Evolutionary conservation across 148 eudicot species (phyloP), one percentile per base, ranked within the genome.

Genomic region (Amaranthus cruentus): DNA sequence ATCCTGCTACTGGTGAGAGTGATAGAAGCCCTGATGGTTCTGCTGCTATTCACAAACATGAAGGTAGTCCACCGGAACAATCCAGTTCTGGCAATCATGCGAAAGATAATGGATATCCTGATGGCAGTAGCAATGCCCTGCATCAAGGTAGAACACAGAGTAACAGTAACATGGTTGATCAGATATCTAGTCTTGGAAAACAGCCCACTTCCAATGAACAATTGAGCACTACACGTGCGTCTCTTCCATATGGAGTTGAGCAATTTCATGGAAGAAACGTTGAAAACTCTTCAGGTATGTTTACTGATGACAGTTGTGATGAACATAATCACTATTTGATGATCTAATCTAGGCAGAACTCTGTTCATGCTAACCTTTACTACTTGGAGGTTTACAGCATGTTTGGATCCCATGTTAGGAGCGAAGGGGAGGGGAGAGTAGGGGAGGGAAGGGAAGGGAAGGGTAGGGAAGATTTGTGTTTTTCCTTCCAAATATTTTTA

Each of bases 251-350:
- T 76, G 85, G 76, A 70, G 83, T 52, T 55, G 86, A 83, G 77
- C 88, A 80, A 80, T 70, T 56, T 70, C 83, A 48, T 72, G 83
- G 83, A 75, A 78, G 82, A 77, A 77, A 84, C 50, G 50, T 54
- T 49, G 87, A 79, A 83, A 73, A 72, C 73, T 58, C 81, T 70
- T 73, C 86, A 78, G 91, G 91, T 87, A 60, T 69, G 82, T 66
- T 51, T 60, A 53, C 58, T 74, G 64, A 62, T 73, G 62, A 47
- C 57, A 67, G 49, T 50, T 72, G n/a, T 50, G 59, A 49, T 66
- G 69, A 11, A 28, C 38, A 65, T 54, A 4, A 28, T 14, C 13
- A 28, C 69, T 66, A 38, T 3, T 62, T 58, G 62, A 9, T 7
- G 56, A 58, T 11, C 18, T 28, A 55, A 14, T 53, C 9, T 42